phyloP scores from a whole-genome alignment of 1,284 basidiomycete species.

The Termitomyces sp. region DNA sequence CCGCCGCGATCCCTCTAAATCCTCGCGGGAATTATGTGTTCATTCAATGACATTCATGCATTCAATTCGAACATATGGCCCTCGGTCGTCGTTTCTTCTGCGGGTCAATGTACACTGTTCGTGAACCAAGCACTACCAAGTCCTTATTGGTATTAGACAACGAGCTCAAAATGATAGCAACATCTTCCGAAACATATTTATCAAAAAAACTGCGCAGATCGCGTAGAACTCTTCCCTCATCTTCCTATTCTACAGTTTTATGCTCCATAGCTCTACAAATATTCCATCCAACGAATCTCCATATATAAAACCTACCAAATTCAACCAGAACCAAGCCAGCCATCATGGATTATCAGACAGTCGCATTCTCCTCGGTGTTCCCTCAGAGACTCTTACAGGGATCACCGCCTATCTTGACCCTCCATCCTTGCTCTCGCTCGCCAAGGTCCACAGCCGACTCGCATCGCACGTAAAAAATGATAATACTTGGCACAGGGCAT shows the following conservation, averaged over 20 bases:
- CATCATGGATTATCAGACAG: constrained; percentile 49
- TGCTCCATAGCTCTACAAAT: constrained; percentile 46
- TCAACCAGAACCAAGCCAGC: constrained; percentile 21
- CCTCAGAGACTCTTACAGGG: constrained; percentile 72
- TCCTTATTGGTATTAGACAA: not conserved
- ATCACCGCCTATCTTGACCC: constrained; percentile 77
- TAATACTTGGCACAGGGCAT: constrained; percentile 82
- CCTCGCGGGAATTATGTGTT: not conserved
- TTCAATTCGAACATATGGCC: not conserved
- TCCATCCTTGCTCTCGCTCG: constrained; percentile 53
- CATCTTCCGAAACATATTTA: not conserved
- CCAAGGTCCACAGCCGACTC: constrained; percentile 50
- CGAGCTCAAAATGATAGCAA: not conserved
- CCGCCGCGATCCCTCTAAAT: not conserved
- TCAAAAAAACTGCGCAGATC: not conserved
- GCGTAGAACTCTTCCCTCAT: not conserved
- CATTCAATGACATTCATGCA: not conserved
- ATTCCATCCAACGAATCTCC: constrained; percentile 22
- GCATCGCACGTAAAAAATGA: constrained; percentile 71
- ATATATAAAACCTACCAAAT: constrained; percentile 23
- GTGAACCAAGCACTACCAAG: not conserved
- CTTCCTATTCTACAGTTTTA: constrained; percentile 36
- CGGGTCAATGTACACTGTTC: not conserved
- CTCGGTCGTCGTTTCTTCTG: not conserved
- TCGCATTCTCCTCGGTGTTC: constrained; percentile 45